Conservation (phyloP, 2,329 filamentous ascomycete genomes). For the Aspergillus clavatus region DNA sequence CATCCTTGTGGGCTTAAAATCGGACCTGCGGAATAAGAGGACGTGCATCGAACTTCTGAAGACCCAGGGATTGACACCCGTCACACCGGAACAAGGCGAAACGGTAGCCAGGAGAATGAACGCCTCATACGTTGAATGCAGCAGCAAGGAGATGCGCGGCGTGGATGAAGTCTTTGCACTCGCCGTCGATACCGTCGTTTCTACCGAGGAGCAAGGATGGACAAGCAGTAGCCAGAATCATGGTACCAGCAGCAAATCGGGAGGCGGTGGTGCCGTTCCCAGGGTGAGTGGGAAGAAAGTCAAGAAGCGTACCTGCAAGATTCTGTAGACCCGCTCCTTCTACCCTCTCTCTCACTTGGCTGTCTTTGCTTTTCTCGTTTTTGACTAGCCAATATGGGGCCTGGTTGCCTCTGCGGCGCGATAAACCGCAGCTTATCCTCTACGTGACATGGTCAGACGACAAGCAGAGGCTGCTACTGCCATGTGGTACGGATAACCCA, state of each 20-base stretch:
- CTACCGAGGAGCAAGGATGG: constrained; percentile 63
- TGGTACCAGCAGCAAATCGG: constrained; percentile 22
- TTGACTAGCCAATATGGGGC: constrained; percentile 24
- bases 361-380: constrained; percentile 11
- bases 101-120: constrained; percentile 89
- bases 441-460: constrained; percentile 16
- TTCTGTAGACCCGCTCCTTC: constrained; percentile 55
- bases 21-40: constrained; percentile 89
- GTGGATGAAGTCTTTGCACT: constrained; percentile 95
- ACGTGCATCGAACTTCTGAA: constrained; percentile 98
- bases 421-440: constrained; percentile 16
- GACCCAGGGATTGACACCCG: constrained; percentile 91
- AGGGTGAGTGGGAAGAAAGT: constrained; percentile 53
- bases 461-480: constrained; percentile 13
- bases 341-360: constrained; percentile 21
- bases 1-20: constrained; percentile 93
- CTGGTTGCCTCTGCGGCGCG: constrained; percentile 33
- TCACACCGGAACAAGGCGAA: constrained; percentile 84
- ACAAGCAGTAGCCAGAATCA: constrained; percentile 26
- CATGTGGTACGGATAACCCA: constrained; percentile 17
- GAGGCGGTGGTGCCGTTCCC: constrained; percentile 33
- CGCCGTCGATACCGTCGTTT: constrained; percentile 84
- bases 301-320: constrained; percentile 79
- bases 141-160: constrained; percentile 92
- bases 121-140: constrained; percentile 95